Percentiles rank a stretch among this genome's conserved stretches.
These are phyloP conservation scores for Trichomonas vaginalis DNA, from an alignment of 208 protist species.

Conservation along the genomic window DNA sequence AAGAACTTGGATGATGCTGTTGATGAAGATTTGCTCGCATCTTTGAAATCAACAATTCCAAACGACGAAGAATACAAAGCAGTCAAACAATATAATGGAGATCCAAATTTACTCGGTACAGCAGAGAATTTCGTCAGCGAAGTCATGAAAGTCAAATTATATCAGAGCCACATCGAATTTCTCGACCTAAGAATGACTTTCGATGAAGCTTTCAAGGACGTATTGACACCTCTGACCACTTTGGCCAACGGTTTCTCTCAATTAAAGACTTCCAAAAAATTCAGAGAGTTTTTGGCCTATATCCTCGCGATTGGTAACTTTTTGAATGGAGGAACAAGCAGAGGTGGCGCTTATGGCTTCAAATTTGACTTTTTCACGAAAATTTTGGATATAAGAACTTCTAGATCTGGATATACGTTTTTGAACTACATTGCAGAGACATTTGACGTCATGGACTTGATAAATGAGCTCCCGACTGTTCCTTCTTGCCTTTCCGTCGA, in stretches of 20 bases:
- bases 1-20: background rate
- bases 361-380: background rate
- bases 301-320: background rate
- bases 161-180: background rate
- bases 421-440: background rate
- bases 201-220: background rate
- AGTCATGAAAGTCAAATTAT: background rate
- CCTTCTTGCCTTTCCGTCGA: background rate
- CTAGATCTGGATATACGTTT: background rate
- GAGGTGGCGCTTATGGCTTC: background rate
- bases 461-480: background rate
- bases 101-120: background rate
- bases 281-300: background rate
- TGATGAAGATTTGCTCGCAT: background rate
- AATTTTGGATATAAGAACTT: background rate
- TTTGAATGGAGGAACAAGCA: background rate
- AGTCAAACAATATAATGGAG: background rate
- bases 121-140: background rate
- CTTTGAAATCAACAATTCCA: background rate
- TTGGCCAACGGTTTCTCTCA: background rate
- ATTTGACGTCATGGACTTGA: background rate
- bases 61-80: background rate
- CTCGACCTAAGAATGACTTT: background rate
- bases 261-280: background rate
- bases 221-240: background rate